Evolutionary conservation across 2,329 filamentous ascomycete genomes (phyloP).

Genomic region (Fusarium sp.): DNA sequence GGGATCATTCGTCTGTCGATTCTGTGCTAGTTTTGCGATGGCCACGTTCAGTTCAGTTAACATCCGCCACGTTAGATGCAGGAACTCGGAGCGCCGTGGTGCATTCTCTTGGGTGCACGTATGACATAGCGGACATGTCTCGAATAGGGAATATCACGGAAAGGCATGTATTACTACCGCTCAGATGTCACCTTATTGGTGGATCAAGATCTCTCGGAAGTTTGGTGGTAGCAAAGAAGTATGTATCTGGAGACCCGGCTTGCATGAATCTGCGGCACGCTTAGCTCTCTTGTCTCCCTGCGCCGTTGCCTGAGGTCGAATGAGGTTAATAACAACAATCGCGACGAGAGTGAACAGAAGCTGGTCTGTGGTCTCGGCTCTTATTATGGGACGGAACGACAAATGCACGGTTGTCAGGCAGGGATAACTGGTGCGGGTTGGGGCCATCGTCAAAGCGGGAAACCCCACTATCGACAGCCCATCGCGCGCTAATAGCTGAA

Average conservation of each 20-base stretch:
- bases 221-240: neutral
- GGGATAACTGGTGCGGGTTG: slow-evolving; percentile 39
- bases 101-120: slow-evolving; percentile 25
- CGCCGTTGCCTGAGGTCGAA: neutral
- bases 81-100: slow-evolving; percentile 38
- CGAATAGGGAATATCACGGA: slow-evolving; percentile 24
- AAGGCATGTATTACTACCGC: slow-evolving; percentile 22
- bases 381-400: slow-evolving; percentile 39
- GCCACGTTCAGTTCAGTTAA: slow-evolving; percentile 37
- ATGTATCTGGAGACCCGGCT: neutral
- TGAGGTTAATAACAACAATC: slow-evolving; percentile 3
- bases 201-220: neutral
- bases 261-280: neutral
- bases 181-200: slow-evolving; percentile 3
- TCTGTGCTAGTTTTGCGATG: slow-evolving; percentile 22
- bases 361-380: slow-evolving; percentile 43
- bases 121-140: slow-evolving; percentile 16
- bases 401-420: slow-evolving; percentile 36
- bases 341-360: slow-evolving; percentile 37
- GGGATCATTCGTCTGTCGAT: slow-evolving; percentile 28
- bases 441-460: slow-evolving; percentile 20
- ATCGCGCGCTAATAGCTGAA: slow-evolving; percentile 22
- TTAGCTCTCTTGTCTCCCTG: slow-evolving; percentile 8
- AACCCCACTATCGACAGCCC: slow-evolving; percentile 31
- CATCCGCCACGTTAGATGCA: slow-evolving; percentile 44